Percentiles rank a stretch among this genome's conserved stretches.
phyloP scores from a whole-genome alignment of 2,329 filamentous ascomycete genomes.

The Lachnellula suecica region DNA sequence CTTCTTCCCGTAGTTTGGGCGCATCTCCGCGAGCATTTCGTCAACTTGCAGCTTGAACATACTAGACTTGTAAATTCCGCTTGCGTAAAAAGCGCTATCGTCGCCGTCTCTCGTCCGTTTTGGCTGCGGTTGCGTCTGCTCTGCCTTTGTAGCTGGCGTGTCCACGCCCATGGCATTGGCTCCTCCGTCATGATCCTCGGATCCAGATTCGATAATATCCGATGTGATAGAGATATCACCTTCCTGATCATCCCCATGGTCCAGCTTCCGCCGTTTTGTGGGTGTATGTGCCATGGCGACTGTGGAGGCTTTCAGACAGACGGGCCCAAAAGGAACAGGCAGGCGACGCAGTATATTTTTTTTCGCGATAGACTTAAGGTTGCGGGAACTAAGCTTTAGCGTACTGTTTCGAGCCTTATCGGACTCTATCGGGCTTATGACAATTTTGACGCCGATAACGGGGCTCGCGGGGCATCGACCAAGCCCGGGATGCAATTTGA shows the following conservation, averaged over 20 bases:
- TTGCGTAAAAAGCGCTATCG: slow-evolving; percentile 39
- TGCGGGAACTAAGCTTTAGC: not conserved
- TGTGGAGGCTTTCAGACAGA: slow-evolving; percentile 4
- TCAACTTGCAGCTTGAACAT: slow-evolving; percentile 68
- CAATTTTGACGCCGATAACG: not conserved
- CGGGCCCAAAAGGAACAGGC: not conserved
- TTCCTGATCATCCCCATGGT: slow-evolving; percentile 16
- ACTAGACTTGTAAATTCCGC: slow-evolving; percentile 58
- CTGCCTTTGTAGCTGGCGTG: slow-evolving; percentile 6
- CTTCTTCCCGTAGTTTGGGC: slow-evolving; percentile 57
- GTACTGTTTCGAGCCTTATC: not conserved
- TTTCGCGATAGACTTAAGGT: not conserved
- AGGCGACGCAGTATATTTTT: not conserved
- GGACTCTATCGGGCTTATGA: too few relatives aligned
- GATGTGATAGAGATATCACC: not conserved
- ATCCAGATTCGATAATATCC: not conserved
- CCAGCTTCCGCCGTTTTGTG: slow-evolving; percentile 35
- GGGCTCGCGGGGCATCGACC: not conserved
- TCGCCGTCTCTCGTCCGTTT: slow-evolving; percentile 23
- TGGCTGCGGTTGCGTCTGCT: slow-evolving; percentile 7
- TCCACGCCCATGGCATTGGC: not conserved
- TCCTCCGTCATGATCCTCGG: slow-evolving; percentile 21
- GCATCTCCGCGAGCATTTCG: slow-evolving; percentile 57
- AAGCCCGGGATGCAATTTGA: not conserved
- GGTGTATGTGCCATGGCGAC: slow-evolving; percentile 19